Evolutionary conservation across 139 green algal genomes (phyloP).

Genomic region (Chlamydomonas asymmetrica): DNA sequence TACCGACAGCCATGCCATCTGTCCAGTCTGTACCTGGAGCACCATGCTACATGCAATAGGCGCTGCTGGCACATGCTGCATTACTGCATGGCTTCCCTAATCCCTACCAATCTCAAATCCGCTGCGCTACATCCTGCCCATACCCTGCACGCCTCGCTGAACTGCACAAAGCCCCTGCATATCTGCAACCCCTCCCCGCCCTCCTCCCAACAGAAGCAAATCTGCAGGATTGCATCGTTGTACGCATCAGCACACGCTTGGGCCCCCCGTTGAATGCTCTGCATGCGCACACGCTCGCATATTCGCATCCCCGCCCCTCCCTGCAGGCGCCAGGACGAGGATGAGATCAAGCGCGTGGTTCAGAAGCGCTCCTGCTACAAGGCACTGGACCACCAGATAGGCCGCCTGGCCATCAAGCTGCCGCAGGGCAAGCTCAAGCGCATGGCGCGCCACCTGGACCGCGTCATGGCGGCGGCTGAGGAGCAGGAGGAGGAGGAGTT

Average conservation of each 20-base stretch:
- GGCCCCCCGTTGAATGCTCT: background rate
- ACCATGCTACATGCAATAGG: too few relatives aligned
- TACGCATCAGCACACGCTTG: background rate
- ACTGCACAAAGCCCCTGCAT: background rate
- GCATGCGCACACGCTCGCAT: too few relatives aligned
- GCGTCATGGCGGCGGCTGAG: constrained; percentile 11
- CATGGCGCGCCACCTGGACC: constrained; percentile 23
- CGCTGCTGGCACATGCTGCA: too few relatives aligned
- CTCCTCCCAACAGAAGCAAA: background rate
- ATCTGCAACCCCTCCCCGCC: background rate
- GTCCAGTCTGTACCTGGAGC: too few relatives aligned
- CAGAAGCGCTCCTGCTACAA: constrained; percentile 22
- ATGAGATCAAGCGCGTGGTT: constrained; percentile 24
- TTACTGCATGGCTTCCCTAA: too few relatives aligned
- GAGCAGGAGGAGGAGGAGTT: constrained; percentile 4
- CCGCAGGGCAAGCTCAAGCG: constrained; percentile 26
- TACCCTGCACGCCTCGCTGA: background rate
- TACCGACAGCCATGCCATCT: background rate
- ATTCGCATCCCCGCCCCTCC: background rate
- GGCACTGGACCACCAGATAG: constrained; percentile 55
- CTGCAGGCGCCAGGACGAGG: constrained; percentile 17
- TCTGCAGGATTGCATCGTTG: background rate
- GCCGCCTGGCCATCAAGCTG: constrained; percentile 53
- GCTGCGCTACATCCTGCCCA: background rate
- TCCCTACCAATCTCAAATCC: too few relatives aligned